Percentiles rank a stretch among this genome's conserved stretches.
phyloP scores from a whole-genome alignment of 768 basidiomycete genomes.

The Russula griseocarnosa region DNA sequence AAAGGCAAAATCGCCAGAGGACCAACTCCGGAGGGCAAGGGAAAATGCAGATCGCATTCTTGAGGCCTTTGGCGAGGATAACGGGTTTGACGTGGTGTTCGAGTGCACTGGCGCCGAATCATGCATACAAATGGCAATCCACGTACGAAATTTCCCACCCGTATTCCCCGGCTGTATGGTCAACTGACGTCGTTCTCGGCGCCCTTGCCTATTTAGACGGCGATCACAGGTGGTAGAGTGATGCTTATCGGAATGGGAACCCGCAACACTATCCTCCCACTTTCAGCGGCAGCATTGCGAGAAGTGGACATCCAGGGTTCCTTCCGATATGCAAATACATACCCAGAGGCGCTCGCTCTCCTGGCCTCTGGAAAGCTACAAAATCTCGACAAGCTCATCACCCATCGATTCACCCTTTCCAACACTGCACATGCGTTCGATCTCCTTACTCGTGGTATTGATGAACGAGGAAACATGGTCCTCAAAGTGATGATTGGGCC shows the following conservation, averaged over 20 bases:
- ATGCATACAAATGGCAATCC: conserved; percentile 86
- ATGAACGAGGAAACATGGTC: conserved; percentile 76
- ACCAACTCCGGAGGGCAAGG: conserved; percentile 57
- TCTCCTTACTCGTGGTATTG: conserved; percentile 69
- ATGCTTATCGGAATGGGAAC: conserved; percentile 97
- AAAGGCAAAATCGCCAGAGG: conserved; percentile 51
- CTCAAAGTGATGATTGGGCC: conserved; percentile 83
- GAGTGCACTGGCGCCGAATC: conserved; percentile 94
- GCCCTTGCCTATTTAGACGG: conserved; percentile 49
- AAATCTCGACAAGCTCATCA: conserved; percentile 69
- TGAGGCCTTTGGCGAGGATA: conserved; percentile 51
- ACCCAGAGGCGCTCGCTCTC: conserved; percentile 77
- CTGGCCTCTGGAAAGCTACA: conserved; percentile 57
- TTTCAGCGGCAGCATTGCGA: conserved; percentile 74
- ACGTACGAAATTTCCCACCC: conserved; percentile 54
- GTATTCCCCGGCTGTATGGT: conserved; percentile 6
- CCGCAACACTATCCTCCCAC: conserved; percentile 74
- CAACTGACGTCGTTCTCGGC: conserved; percentile 23
- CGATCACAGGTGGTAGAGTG: conserved; percentile 81
- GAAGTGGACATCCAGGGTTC: conserved; percentile 93
- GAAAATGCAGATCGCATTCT: conserved; percentile 52
- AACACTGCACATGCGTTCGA: conserved; percentile 76
- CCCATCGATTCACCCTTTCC: conserved; percentile 66
- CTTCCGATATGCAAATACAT: conserved; percentile 89
- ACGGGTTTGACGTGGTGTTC: conserved; percentile 90